Evolutionary conservation across 495 filamentous ascomycete genomes (phyloP).

Genomic region (Penicillium simplicissimum): DNA sequence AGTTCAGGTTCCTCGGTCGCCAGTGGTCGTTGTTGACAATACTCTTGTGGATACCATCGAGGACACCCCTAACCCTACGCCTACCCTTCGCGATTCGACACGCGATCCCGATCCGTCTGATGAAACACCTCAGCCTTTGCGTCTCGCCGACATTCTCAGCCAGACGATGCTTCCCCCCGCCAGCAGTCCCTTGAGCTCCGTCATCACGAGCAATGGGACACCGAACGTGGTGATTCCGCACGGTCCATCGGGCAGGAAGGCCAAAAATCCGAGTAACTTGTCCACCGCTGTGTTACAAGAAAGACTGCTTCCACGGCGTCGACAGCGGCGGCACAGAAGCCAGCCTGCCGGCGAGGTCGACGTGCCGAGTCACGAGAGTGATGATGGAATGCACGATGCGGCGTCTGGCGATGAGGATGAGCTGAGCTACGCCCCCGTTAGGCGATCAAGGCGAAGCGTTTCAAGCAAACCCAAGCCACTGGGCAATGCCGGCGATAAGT

Average conservation of each 20-base stretch:
- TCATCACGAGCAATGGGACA: slow-evolving; percentile 6
- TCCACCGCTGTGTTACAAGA: slow-evolving; percentile 51
- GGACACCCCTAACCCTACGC: slow-evolving; percentile 24
- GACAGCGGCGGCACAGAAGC: slow-evolving; percentile 32
- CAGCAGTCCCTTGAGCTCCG: slow-evolving; percentile 44
- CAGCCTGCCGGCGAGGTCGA: slow-evolving; percentile 21
- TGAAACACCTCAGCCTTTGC: slow-evolving; percentile 13
- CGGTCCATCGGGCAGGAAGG: slow-evolving; percentile 26
- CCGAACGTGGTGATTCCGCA: slow-evolving; percentile 16
- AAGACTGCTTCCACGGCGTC: slow-evolving; percentile 48
- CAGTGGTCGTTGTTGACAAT: slow-evolving; percentile 21
- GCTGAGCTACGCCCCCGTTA: slow-evolving; percentile 32
- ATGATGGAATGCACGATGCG: slow-evolving; percentile 33
- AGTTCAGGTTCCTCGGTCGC: slow-evolving; percentile 28
- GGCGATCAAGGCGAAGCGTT: slow-evolving; percentile 25
- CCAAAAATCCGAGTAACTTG: slow-evolving; percentile 39
- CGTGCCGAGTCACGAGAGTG: slow-evolving; percentile 35
- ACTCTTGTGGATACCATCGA: slow-evolving; percentile 26
- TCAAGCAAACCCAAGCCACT: slow-evolving; percentile 23
- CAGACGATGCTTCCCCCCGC: slow-evolving; percentile 54
- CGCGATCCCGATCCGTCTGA: slow-evolving; percentile 5
- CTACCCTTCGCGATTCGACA: slow-evolving; percentile 2
- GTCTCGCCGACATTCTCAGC: slow-evolving; percentile 42
- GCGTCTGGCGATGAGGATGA: slow-evolving; percentile 45
- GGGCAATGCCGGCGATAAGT: slow-evolving; percentile 14